Evolutionary conservation across 805 yeast genomes (phyloP).

Genomic region (Yarrowia sp.): DNA sequence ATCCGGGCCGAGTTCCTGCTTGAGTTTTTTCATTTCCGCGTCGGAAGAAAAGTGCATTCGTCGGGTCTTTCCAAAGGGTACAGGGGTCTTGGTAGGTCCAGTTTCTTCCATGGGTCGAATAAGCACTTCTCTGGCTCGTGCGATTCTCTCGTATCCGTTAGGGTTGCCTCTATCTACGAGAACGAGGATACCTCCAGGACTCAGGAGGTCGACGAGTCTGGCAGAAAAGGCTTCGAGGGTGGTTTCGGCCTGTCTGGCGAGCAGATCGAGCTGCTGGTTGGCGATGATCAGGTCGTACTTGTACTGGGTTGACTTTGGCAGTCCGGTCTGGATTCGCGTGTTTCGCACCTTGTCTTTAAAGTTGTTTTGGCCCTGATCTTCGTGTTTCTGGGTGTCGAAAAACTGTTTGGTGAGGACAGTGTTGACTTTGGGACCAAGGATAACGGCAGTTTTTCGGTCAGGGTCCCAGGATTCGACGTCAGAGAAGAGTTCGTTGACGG

Average conservation of each 20-base stretch:
- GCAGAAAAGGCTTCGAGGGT: conserved; percentile 69
- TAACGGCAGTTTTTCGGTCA: conserved; percentile 61
- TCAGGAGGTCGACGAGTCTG: conserved; percentile 54
- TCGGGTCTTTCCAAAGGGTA: conserved; percentile 25
- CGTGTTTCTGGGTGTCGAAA: conserved; percentile 57
- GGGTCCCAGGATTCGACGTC: conserved; percentile 49
- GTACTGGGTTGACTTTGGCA: neutral
- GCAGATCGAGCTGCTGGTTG: conserved; percentile 67
- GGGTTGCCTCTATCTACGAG: conserved; percentile 88
- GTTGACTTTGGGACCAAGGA: conserved; percentile 52
- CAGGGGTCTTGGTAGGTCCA: conserved; percentile 31
- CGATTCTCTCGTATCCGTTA: conserved; percentile 79
- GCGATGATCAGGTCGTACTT: conserved; percentile 77
- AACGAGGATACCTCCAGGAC: conserved; percentile 77
- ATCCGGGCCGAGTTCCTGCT: conserved; percentile 1
- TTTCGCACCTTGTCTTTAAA: conserved; percentile 6
- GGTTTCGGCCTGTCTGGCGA: conserved; percentile 59
- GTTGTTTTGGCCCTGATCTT: conserved; percentile 4
- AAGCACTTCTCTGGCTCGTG: conserved; percentile 85
- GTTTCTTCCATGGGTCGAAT: conserved; percentile 63
- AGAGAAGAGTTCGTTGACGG: conserved; percentile 78
- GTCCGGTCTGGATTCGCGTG: conserved; percentile 31
- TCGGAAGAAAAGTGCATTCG: neutral
- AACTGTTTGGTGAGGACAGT: conserved; percentile 84
- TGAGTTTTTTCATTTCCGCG: neutral